phyloP scores from a whole-genome alignment of 2,329 filamentous ascomycete genomes.

The Mycosphaerella arachidis region DNA sequence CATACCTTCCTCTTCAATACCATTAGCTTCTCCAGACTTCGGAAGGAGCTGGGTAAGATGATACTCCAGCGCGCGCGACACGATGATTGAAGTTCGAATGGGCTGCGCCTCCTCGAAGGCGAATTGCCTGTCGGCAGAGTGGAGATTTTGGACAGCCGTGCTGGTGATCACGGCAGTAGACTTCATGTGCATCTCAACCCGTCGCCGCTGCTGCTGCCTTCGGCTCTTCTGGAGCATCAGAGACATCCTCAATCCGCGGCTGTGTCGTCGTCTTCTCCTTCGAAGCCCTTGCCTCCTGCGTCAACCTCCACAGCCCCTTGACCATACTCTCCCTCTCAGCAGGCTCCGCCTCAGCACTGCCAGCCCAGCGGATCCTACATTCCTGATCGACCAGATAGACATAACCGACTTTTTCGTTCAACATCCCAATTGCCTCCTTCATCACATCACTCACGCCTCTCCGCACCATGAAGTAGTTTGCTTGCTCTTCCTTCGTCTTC shows the following conservation, averaged over 20 bases:
- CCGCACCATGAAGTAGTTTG: conserved; percentile 56
- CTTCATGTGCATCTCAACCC: not conserved
- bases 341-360: conserved; percentile 64
- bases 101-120: not conserved
- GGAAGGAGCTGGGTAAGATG: too few relatives aligned
- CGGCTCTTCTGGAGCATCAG: conserved; percentile 10
- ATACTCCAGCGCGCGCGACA: too few relatives aligned
- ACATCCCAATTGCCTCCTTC: conserved; percentile 58
- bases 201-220: not conserved
- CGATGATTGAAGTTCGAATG: too few relatives aligned
- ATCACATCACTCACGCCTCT: conserved; percentile 54
- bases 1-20: too few relatives aligned
- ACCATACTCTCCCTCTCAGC: conserved; percentile 65
- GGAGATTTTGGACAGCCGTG: not conserved
- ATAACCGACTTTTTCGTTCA: conserved; percentile 92
- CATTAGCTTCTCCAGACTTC: too few relatives aligned
- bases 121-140: not conserved
- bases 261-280: conserved; percentile 11
- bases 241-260: conserved; percentile 15
- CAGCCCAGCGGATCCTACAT: conserved; percentile 91
- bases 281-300: conserved; percentile 48
- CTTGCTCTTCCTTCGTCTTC: conserved; percentile 48
- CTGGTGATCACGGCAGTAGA: not conserved
- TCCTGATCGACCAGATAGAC: conserved; percentile 83
- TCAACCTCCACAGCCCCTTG: conserved; percentile 58